A percentile compares a stretch with the other conserved stretches of the same genome.
phyloP scores from a whole-genome alignment of 169 alveolate species.

The Besnoitia besnoiti region DNA sequence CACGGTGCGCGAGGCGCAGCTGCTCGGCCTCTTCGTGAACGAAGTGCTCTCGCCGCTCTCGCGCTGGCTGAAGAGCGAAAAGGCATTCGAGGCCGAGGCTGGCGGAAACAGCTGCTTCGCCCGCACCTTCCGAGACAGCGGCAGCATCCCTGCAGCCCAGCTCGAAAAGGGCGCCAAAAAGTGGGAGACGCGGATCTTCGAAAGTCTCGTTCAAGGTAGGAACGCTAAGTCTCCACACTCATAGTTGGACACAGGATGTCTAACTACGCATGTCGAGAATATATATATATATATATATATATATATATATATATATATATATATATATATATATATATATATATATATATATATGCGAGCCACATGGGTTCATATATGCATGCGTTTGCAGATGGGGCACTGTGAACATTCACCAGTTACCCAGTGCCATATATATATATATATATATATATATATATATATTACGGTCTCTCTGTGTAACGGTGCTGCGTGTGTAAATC shows the following conservation, averaged over 20 bases:
- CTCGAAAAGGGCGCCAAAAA: conserved; percentile 54
- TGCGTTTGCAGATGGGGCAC: neutral
- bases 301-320: neutral
- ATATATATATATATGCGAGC: neutral
- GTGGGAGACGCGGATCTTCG: conserved; percentile 60
- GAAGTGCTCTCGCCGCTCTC: conserved; percentile 48
- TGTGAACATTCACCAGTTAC: no score
- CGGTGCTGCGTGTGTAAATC: no score
- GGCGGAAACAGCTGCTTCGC: conserved; percentile 47
- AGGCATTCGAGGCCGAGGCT: conserved; percentile 36
- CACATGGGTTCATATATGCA: neutral
- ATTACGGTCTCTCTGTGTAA: no score
- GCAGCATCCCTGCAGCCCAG: conserved; percentile 21
- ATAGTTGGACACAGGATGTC: no score
- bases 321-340: neutral
- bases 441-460: neutral
- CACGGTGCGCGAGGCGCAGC: conserved; percentile 61
- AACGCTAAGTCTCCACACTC: neutral
- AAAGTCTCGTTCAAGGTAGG: conserved; percentile 39
- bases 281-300: neutral
- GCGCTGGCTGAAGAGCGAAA: conserved; percentile 35
- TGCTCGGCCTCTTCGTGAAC: conserved; percentile 58
- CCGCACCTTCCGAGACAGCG: neutral
- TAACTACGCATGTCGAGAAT: neutral
- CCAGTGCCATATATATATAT: neutral